Evolutionary conservation across 2,329 filamentous ascomycete species (phyloP), one percentile per base, ranked within the genome.

Genomic region (Dothistroma pini): DNA sequence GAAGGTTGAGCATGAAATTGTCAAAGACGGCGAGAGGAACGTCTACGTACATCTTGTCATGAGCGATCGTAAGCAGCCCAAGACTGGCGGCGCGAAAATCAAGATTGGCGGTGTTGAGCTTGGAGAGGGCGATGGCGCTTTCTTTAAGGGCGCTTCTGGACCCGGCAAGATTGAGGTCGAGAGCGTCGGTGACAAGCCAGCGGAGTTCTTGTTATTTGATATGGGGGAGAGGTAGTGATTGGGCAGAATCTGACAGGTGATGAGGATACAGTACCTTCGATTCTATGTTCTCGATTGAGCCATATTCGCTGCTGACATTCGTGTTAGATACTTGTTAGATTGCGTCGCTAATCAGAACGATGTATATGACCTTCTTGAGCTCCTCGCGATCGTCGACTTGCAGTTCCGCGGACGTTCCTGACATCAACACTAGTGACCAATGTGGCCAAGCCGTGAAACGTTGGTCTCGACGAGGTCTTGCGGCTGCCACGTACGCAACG

Each of bases 11-110:
- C 95, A 92, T 84, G 85, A 81, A 9, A 78, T 93, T 21, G 91
- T 92, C 11, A 86, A 76, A 3, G 75, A 85, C 69, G 83, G 86
- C 2, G 78, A 80, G 59, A 75, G 86, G 70, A 93, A 95, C 78
- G 84, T 96, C 1, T 96, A 88, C 74, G 77, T 95, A 38, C 91
- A 96, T 75, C 66, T 96, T 58, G 84, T 91, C 19, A 93, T 93
- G 89, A 87, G 67, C 34, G 76, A 72, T 34, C 69, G 75, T 41
- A 71, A 63, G 59, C 79, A 81, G 70, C 79, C 87, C 0, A 89
- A 90, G 78, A 81, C 81, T 47, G 89, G 89, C 25, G 89, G 86
- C 67, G 83, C 89, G 41, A 90, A 85, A 79, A 85, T 96, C 62
- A 77, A 83, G 83, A 66, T 78, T 88, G 69, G 89, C 83, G 86